These are phyloP conservation scores for Coelastrella sp. DNA, from an alignment of 139 green algal genomes.

Conservation along the genomic window DNA sequence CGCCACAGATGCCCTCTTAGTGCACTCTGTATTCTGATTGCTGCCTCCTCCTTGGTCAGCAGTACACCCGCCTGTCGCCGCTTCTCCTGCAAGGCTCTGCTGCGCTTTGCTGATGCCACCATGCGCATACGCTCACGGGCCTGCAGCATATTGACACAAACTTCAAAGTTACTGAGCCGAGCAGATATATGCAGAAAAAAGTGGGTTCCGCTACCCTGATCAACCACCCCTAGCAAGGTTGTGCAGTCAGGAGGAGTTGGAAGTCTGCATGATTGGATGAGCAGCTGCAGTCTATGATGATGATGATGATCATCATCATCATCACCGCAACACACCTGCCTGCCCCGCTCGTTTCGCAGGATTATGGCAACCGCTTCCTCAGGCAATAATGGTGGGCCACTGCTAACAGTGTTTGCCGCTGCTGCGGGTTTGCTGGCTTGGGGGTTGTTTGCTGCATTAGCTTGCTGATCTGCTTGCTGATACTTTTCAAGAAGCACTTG, in stretches of 20 bases:
- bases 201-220: no score
- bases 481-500: slow-evolving; percentile 86
- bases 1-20: slow-evolving; percentile 78
- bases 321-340: slow-evolving; percentile 62
- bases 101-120: slow-evolving; percentile 66
- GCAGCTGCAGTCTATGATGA: no score
- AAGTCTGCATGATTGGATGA: no score
- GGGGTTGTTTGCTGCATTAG: not conserved
- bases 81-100: slow-evolving; percentile 71
- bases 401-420: slow-evolving; percentile 12
- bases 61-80: slow-evolving; percentile 47
- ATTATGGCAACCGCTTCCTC: slow-evolving; percentile 80
- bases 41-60: slow-evolving; percentile 8
- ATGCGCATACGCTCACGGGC: slow-evolving; percentile 66
- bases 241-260: no score
- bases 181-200: no score
- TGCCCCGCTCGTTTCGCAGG: slow-evolving; percentile 79
- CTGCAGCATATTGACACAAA: no score
- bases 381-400: slow-evolving; percentile 61
- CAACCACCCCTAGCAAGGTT: no score
- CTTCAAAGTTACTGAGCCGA: no score
- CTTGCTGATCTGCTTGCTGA: slow-evolving; percentile 55
- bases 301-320: slow-evolving; percentile 18
- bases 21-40: slow-evolving; percentile 57
- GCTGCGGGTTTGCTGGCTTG: not conserved